Evolutionary conservation across 148 eudicot genomes (phyloP).

Genomic region (Rhododendron griersonianum): DNA sequence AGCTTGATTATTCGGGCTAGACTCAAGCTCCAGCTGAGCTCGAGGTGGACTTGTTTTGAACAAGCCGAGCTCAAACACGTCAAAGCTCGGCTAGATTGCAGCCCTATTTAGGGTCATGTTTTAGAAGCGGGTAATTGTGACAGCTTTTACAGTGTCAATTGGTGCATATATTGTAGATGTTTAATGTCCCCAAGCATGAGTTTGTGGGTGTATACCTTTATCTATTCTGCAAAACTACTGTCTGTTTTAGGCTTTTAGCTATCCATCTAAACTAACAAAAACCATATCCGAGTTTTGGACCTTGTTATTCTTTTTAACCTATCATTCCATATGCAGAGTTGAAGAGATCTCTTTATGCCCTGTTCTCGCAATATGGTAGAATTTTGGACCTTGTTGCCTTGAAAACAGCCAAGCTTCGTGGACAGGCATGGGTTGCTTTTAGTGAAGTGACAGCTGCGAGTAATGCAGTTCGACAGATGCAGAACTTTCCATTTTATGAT

Average conservation of each 20-base stretch:
- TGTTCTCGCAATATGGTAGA: conserved; percentile 98
- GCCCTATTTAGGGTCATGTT: background rate
- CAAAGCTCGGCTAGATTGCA: background rate
- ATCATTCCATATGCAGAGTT: conserved; percentile 48
- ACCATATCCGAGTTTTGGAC: background rate
- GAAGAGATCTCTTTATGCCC: conserved; percentile 91
- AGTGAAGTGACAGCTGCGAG: conserved; percentile 98
- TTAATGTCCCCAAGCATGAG: background rate
- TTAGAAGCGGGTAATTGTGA: background rate
- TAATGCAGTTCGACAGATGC: conserved; percentile 97
- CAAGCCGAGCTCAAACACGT: background rate
- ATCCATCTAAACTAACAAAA: background rate
- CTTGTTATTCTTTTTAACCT: background rate
- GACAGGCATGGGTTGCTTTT: conserved; percentile 94
- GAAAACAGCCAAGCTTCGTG: conserved; percentile 88
- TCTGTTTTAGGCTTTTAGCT: background rate
- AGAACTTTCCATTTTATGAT: conserved; percentile 88
- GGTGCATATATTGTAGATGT: background rate
- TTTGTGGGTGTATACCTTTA: background rate
- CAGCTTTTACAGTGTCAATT: background rate
- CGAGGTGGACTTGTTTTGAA: background rate
- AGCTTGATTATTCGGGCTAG: background rate
- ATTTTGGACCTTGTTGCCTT: conserved; percentile 83
- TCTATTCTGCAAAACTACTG: background rate
- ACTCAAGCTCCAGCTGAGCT: background rate